A percentile compares a stretch with the other conserved stretches of the same genome.
These are phyloP conservation scores for Phytophthora agathidicida DNA, from an alignment of 352 stramenopile species.

Conservation along the genomic window DNA sequence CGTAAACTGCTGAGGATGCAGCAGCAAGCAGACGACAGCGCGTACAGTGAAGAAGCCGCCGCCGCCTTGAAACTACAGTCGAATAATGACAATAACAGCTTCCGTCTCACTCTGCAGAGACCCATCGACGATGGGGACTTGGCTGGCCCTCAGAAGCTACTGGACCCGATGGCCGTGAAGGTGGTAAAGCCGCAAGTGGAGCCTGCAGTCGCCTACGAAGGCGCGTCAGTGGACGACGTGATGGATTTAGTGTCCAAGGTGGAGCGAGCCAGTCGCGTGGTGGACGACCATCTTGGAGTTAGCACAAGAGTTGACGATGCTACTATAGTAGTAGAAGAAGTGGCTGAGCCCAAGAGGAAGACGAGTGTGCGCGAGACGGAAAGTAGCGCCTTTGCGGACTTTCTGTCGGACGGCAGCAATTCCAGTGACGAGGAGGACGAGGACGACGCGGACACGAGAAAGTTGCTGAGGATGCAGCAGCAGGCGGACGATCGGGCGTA, in stretches of 20 bases:
- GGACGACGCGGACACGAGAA: slow-evolving; percentile 33
- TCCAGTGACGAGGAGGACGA: slow-evolving; percentile 34
- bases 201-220: too few species aligned
- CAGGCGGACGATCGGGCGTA: slow-evolving; percentile 58
- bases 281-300: not conserved
- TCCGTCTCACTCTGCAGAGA: slow-evolving; percentile 2
- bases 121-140: not conserved
- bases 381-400: slow-evolving; percentile 42
- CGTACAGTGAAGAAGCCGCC: slow-evolving; percentile 32
- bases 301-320: not conserved
- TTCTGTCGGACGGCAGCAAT: slow-evolving; percentile 45
- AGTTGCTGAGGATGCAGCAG: slow-evolving; percentile 50
- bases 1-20: slow-evolving; percentile 44
- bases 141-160: too few species aligned
- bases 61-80: too few species aligned
- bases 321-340: not conserved
- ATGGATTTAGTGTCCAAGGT: slow-evolving; percentile 6
- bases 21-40: slow-evolving; percentile 52
- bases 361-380: slow-evolving; percentile 9
- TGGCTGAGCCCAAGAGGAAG: not conserved
- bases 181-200: too few species aligned
- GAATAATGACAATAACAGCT: too few species aligned
- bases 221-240: slow-evolving; percentile 11
- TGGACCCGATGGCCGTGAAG: too few species aligned
- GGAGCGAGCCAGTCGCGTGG: slow-evolving; percentile 3